These are phyloP conservation scores for Yamadazyma membranifaciens DNA, from an alignment of 1,139 yeast species.

Conservation along the genomic window DNA sequence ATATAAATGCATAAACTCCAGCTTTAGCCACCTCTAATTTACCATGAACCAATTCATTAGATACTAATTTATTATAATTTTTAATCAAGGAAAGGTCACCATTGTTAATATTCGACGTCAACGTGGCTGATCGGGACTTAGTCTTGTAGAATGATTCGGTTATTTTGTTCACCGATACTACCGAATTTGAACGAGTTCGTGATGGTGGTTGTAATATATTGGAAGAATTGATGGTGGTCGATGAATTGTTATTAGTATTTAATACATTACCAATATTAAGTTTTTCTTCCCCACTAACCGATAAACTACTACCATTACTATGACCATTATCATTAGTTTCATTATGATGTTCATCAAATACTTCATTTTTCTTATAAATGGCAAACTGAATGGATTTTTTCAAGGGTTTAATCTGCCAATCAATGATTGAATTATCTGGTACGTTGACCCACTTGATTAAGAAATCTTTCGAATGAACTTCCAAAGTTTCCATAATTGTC, in stretches of 20 bases:
- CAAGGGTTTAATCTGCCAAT: constrained; percentile 81
- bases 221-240: constrained; percentile 12
- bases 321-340: background rate
- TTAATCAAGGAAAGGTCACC: constrained; percentile 41
- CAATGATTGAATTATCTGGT: constrained; percentile 61
- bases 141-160: constrained; percentile 33
- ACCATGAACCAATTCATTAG: constrained; percentile 63
- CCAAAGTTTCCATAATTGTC: constrained; percentile 60
- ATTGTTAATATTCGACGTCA: constrained; percentile 32
- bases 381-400: constrained; percentile 78
- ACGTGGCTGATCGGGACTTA: constrained; percentile 35
- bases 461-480: constrained; percentile 84
- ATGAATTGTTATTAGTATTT: constrained; percentile 9
- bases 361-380: constrained; percentile 48
- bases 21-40: constrained; percentile 53
- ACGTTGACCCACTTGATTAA: constrained; percentile 88
- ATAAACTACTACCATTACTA: constrained; percentile 1
- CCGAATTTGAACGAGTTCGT: constrained; percentile 33
- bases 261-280: background rate
- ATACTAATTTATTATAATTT: constrained; percentile 47
- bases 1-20: constrained; percentile 80
- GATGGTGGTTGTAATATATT: constrained; percentile 11
- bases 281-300: background rate
- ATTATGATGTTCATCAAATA: constrained; percentile 10
- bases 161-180: constrained; percentile 38